These are phyloP conservation scores for Acanthamoeba royreba DNA, from an alignment of 208 protist species.

Conservation along the genomic window DNA sequence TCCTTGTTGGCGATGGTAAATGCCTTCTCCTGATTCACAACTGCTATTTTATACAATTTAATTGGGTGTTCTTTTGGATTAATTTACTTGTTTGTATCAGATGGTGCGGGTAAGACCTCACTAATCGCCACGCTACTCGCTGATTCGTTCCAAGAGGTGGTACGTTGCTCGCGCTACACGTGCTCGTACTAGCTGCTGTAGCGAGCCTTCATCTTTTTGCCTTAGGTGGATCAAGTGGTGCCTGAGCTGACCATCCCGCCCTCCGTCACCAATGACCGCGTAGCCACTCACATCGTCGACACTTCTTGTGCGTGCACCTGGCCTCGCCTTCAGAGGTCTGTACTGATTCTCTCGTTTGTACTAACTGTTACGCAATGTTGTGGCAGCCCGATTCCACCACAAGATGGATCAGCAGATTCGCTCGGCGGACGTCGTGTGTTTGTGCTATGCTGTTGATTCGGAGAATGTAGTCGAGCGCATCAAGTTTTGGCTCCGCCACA, in stretches of 20 bases:
- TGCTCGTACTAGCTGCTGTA: too few species aligned
- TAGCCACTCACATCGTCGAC: slow-evolving; percentile 40
- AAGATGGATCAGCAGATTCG: slow-evolving; percentile 13
- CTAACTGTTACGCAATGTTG: neutral
- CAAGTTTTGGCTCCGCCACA: neutral
- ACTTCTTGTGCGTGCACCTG: neutral
- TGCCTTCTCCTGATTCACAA: neutral
- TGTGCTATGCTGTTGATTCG: neutral
- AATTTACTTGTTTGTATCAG: neutral
- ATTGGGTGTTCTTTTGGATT: neutral
- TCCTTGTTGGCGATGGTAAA: slow-evolving; percentile 19
- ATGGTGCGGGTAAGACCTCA: slow-evolving; percentile 26
- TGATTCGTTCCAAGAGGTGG: slow-evolving; percentile 25
- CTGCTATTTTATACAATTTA: neutral
- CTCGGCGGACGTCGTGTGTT: slow-evolving; percentile 9
- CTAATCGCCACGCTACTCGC: slow-evolving; percentile 12
- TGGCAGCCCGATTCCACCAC: neutral
- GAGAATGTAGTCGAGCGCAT: neutral
- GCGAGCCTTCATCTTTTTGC: neutral
- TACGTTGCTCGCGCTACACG: neutral
- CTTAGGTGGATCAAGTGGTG: slow-evolving; percentile 8
- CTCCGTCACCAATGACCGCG: neutral
- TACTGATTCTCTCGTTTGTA: neutral
- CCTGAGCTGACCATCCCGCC: slow-evolving; percentile 42
- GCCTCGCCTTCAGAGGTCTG: neutral